Conservation (phyloP, 441 rosid species). For the California macrophylla region DNA sequence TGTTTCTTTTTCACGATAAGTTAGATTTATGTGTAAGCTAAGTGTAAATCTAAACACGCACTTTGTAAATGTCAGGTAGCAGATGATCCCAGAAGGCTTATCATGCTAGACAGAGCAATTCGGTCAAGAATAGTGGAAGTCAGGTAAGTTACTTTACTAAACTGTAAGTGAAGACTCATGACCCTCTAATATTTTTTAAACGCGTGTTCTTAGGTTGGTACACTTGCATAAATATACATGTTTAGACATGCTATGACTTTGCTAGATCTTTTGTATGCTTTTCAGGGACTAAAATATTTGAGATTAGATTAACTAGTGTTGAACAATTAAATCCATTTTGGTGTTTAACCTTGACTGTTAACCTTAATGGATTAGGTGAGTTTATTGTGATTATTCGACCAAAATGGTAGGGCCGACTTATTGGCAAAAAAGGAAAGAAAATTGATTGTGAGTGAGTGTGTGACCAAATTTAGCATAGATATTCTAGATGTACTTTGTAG, state of each 20-base stretch:
- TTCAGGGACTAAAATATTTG: neutral
- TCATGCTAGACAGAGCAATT: neutral
- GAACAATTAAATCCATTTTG: neutral
- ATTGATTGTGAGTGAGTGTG: neutral
- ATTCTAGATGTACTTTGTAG: neutral
- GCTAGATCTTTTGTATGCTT: neutral
- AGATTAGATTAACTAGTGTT: neutral
- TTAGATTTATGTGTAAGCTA: neutral
- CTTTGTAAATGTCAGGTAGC: neutral
- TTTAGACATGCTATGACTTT: neutral
- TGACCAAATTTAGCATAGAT: neutral
- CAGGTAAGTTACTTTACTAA: neutral
- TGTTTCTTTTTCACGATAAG: neutral
- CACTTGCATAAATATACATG: neutral
- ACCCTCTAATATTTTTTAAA: neutral
- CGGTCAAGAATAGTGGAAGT: neutral
- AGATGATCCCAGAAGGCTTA: neutral
- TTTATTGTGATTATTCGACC: neutral
- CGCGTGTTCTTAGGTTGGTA: neutral
- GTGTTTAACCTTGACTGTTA: neutral
- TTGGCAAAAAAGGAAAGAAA: neutral
- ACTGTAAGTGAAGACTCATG: neutral
- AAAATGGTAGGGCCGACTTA: neutral
- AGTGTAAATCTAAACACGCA: neutral
- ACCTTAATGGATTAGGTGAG: neutral